Evolutionary conservation across 257 asterid species (phyloP), one percentile per base, ranked within the genome.

Genomic region (Linderniella brevidens): DNA sequence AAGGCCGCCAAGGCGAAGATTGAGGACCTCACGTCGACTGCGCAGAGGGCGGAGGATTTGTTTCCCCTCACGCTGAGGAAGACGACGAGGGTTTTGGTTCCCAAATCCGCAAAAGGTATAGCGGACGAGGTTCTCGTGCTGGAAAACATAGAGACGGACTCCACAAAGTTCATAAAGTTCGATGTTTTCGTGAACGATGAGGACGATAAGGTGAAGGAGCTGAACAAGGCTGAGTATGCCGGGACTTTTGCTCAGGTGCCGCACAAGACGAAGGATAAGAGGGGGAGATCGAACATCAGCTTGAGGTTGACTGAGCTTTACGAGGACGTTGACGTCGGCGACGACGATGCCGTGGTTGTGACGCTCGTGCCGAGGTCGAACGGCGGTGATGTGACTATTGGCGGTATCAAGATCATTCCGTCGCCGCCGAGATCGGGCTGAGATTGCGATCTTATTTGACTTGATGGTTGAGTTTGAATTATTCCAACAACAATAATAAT

Each of bases 111-210:
- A 41, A 68, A 56, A 57, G 70, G 69, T 5, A 40, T 13, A 10
- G 74, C 66, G 0, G 66, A 63, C 13, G 74, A 68, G 55, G 3
- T 52, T 16, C 56, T 68, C 15, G 54, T 56, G 49, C 25, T 68
- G 3, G 62, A 68, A 63, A 17, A 50, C 12, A 57, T 76, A 0
- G 54, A 44, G 0, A 29, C 60, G 0, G 76, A 76, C 12, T 4
- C 64, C 14, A 47, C 14, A 13, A 53, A 41, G 18, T 60, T 60
- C 40, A 12, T 60, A 8, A 60, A 60, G 50, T 60, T 60, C 16
- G 65, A 60, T 13, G 52, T 60, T 11, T 53, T 60, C 25, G 52
- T 60, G 14, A 60, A 60, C 41, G 65, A 60, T 8, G 60, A 60
- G 16, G 65, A 60, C 8, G 65, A 60, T 11, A 60, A 54, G 9